Conservation (phyloP, 768 basidiomycete genomes). For the Suillus discolor region DNA sequence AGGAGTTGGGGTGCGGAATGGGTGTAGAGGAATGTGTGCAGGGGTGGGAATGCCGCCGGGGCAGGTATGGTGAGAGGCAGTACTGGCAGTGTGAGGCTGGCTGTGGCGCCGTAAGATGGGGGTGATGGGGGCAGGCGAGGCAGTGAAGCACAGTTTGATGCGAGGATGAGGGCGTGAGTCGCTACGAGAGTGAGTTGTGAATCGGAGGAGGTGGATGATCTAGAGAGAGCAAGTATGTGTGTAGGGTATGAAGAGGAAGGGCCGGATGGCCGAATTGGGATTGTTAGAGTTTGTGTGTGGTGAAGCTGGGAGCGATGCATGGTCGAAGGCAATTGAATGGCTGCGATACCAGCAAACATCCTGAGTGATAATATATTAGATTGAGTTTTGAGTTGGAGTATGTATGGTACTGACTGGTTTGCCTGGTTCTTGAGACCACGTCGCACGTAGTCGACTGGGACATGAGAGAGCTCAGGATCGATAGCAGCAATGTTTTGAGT, state of each 20-base stretch:
- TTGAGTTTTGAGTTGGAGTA: constrained; percentile 13
- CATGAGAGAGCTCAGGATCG: constrained; percentile 49
- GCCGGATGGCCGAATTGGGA: constrained; percentile 33
- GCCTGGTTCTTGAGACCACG: constrained; percentile 50
- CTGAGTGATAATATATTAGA: constrained; percentile 41
- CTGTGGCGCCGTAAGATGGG: constrained; percentile 34
- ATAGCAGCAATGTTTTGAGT: constrained; percentile 56
- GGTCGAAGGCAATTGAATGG: constrained; percentile 43
- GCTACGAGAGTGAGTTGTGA: constrained; percentile 55
- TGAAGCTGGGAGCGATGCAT: constrained; percentile 35
- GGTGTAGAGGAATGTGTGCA: constrained; percentile 70
- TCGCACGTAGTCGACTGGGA: constrained; percentile 67
- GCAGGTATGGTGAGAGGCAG: constrained; percentile 64
- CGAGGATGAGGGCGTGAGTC: constrained; percentile 70
- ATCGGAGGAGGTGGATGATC: constrained; percentile 29
- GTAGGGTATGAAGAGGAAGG: constrained; percentile 41
- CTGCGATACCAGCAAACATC: constrained; percentile 43
- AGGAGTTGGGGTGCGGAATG: constrained; percentile 56
- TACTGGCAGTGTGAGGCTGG: constrained; percentile 55
- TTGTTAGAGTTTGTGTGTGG: constrained; percentile 31
- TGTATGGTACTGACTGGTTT: constrained; percentile 38
- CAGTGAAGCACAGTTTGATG: constrained; percentile 66
- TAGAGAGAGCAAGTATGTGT: constrained; percentile 53
- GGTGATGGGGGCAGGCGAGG: constrained; percentile 50
- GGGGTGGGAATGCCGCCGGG: constrained; percentile 58